phyloP scores from a whole-genome alignment of 441 rosid species.

The Corymbia citriodora region DNA sequence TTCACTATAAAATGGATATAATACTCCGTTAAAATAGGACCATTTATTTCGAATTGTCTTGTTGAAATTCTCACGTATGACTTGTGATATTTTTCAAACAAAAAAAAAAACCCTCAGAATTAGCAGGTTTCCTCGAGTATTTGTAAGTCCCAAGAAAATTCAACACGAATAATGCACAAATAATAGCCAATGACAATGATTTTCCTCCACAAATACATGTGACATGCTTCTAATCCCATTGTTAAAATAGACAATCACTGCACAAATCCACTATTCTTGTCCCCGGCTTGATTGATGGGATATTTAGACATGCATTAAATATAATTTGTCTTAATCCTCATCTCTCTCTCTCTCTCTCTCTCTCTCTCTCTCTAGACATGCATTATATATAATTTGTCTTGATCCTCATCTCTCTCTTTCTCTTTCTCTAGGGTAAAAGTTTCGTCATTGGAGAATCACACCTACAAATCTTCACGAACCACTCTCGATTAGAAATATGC shows the following conservation, averaged over 20 bases:
- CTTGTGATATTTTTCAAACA: background rate
- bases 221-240: background rate
- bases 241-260: background rate
- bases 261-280: background rate
- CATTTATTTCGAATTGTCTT: background rate
- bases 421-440: background rate
- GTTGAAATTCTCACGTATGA: background rate
- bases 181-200: background rate
- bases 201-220: background rate
- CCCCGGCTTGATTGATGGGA: background rate
- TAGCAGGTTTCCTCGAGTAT: background rate
- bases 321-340: background rate
- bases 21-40: background rate
- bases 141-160: background rate
- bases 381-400: background rate
- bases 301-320: background rate
- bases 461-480: background rate
- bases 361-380: background rate
- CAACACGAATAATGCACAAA: background rate
- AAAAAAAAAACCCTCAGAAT: too few relatives aligned
- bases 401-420: background rate
- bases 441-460: background rate
- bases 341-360: background rate
- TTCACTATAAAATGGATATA: background rate
- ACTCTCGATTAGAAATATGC: background rate